These are phyloP conservation scores for Pleurotus sapidus DNA, from an alignment of 768 basidiomycete genomes.

Conservation along the genomic window DNA sequence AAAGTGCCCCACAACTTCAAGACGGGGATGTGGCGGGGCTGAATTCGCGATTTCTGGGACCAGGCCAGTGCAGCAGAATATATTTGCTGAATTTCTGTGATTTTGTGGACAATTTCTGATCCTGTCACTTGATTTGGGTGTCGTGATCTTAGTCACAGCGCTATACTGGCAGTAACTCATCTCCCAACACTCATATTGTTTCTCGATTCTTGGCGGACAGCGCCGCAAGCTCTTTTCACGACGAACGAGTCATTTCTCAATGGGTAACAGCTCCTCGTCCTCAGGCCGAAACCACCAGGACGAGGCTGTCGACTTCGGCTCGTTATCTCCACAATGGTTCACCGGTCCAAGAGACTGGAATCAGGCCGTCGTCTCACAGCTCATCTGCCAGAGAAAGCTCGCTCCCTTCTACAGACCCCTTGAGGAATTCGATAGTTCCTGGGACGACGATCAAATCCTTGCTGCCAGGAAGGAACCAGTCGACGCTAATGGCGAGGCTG, in stretches of 20 bases:
- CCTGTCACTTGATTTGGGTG: neutral
- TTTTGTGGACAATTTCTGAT: neutral
- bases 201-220: neutral
- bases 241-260: constrained; percentile 24
- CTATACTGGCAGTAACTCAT: neutral
- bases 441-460: constrained; percentile 87
- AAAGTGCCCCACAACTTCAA: too few relatives aligned
- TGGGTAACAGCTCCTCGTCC: constrained; percentile 84
- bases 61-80: neutral
- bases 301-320: constrained; percentile 81
- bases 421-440: constrained; percentile 87
- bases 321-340: constrained; percentile 81
- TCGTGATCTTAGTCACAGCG: neutral
- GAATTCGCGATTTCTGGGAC: too few relatives aligned
- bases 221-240: neutral
- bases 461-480: constrained; percentile 72
- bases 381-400: constrained; percentile 84
- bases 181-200: neutral
- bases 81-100: neutral
- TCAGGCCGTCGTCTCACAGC: constrained; percentile 78
- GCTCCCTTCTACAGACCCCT: constrained; percentile 97
- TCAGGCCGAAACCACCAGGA: constrained; percentile 74
- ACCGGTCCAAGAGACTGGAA: constrained; percentile 87
- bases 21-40: too few relatives aligned
- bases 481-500: constrained; percentile 36